Evolutionary conservation across 1,139 yeast genomes (phyloP).

Genomic region (Lodderomyces theae): DNA sequence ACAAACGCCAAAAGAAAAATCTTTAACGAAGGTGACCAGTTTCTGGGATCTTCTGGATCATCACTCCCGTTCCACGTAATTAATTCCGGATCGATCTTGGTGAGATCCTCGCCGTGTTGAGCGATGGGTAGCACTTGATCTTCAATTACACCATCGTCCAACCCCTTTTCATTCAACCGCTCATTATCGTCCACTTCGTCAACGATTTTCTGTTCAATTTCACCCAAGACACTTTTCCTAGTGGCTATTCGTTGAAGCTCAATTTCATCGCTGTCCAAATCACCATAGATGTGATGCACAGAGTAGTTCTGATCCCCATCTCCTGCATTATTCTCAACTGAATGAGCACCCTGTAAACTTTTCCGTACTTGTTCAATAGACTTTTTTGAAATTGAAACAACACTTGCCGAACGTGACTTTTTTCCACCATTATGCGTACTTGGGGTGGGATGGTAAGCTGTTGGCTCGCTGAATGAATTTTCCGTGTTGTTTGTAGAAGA

Average conservation of each 20-base stretch:
- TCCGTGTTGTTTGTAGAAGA: constrained; percentile 12
- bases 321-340: background rate
- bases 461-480: background rate
- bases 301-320: constrained; percentile 19
- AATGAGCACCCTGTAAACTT: constrained; percentile 14
- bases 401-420: constrained; percentile 5
- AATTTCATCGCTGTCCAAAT: constrained; percentile 28
- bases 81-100: constrained; percentile 41
- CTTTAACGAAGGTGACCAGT: constrained; percentile 34
- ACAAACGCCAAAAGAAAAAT: constrained; percentile 32
- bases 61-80: constrained; percentile 39
- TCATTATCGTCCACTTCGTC: constrained; percentile 11
- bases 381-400: constrained; percentile 15
- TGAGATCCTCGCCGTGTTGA: constrained; percentile 38
- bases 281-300: constrained; percentile 36
- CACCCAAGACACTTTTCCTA: constrained; percentile 36
- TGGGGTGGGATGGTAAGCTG: constrained; percentile 10
- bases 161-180: constrained; percentile 7
- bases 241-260: constrained; percentile 36
- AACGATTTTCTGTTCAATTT: constrained; percentile 26
- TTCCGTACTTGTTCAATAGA: constrained; percentile 17
- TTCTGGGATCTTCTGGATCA: constrained; percentile 42
- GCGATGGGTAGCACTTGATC: constrained; percentile 29
- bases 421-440: constrained; percentile 12
- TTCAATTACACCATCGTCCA: constrained; percentile 16